Conservation (phyloP, 257 asterid species). For the Striga asiatica region DNA sequence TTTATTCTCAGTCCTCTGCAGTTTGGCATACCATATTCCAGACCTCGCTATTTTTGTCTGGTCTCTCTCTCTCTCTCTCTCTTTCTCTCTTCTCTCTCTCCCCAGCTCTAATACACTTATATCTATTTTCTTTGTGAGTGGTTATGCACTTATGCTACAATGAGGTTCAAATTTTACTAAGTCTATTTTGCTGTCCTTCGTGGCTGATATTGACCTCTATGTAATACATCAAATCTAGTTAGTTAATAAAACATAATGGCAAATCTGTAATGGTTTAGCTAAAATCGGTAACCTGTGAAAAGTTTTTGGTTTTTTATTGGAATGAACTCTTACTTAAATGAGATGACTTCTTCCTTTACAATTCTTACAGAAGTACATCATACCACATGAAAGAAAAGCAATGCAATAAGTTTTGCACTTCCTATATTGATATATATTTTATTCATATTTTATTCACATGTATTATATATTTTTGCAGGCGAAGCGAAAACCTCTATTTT, state of each 20-base stretch:
- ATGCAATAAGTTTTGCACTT: background rate
- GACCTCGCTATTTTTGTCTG: conserved; percentile 97
- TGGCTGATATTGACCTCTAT: background rate
- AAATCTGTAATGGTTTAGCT: too few relatives aligned
- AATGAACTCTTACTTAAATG: background rate
- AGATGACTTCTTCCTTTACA: background rate
- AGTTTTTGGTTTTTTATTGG: too few relatives aligned
- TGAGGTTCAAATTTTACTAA: background rate
- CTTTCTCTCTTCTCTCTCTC: background rate
- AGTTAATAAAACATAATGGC: background rate
- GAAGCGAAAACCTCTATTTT: conserved; percentile 55
- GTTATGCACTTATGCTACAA: background rate
- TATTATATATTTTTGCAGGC: conserved; percentile 46
- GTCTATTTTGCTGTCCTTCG: conserved; percentile 8
- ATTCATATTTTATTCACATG: conserved; percentile 5
- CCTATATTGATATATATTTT: background rate
- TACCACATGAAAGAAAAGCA: background rate
- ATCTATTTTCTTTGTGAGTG: background rate
- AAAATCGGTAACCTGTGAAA: too few relatives aligned
- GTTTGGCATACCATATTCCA: conserved; percentile 86
- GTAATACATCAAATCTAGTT: background rate
- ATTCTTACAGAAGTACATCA: background rate
- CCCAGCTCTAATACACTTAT: background rate
- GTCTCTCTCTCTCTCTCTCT: conserved; percentile 34
- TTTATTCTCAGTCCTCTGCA: conserved; percentile 91